Evolutionary conservation across 768 basidiomycete species (phyloP).

Genomic region (Boletus insuetus): DNA sequence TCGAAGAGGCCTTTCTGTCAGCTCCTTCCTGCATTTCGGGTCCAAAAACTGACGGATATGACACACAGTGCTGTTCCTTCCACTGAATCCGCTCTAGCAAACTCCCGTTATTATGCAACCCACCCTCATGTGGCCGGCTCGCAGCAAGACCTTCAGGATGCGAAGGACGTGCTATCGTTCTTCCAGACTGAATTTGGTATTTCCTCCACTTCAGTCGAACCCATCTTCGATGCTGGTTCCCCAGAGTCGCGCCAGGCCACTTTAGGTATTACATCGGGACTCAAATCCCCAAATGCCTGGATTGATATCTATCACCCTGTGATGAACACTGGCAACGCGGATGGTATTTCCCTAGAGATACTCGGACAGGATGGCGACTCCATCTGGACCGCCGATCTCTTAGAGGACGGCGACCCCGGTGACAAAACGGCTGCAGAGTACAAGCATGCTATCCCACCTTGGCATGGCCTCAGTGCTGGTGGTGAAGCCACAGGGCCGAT

Average conservation of each 20-base stretch:
- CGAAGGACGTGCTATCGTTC: conserved; percentile 61
- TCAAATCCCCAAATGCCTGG: conserved; percentile 64
- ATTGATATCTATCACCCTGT: conserved; percentile 88
- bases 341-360: conserved; percentile 66
- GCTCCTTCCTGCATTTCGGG: conserved; percentile 8
- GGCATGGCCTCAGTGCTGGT: conserved; percentile 79
- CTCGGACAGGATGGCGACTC: conserved; percentile 51
- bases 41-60: neutral
- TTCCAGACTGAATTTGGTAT: conserved; percentile 68
- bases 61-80: conserved; percentile 51
- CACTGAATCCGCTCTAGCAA: conserved; percentile 52
- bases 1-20: conserved; percentile 37
- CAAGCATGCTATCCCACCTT: conserved; percentile 67
- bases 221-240: conserved; percentile 72
- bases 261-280: conserved; percentile 46
- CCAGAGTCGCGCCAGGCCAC: conserved; percentile 65
- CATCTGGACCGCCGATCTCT: conserved; percentile 69
- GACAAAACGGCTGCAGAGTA: conserved; percentile 74
- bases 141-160: conserved; percentile 56
- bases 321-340: conserved; percentile 63
- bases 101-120: conserved; percentile 57
- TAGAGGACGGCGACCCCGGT: conserved; percentile 64
- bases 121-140: conserved; percentile 76
- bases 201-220: conserved; percentile 35
- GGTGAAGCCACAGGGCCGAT: conserved; percentile 71